A percentile compares a stretch with the other conserved stretches of the same genome.
Evolutionary conservation across 495 filamentous ascomycete species (phyloP).

Genomic region (Talaromyces proteolyticus): DNA sequence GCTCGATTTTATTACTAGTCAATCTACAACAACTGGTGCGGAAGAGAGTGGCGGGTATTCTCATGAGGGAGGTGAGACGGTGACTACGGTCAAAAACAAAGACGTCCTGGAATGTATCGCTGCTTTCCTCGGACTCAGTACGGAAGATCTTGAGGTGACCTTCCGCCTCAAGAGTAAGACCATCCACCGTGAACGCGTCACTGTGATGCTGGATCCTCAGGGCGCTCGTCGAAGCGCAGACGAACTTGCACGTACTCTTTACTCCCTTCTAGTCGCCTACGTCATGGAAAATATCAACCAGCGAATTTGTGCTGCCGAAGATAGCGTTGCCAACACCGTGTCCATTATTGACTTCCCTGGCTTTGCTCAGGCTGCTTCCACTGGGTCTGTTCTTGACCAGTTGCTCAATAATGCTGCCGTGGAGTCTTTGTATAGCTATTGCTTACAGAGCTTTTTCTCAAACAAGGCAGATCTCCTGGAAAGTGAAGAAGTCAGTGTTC

Average conservation of each 20-base stretch:
- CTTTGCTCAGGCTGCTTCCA: slow-evolving; percentile 76
- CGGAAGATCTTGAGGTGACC: slow-evolving; percentile 75
- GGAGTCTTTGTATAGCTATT: slow-evolving; percentile 87
- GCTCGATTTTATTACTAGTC: slow-evolving; percentile 78
- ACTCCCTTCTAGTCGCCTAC: slow-evolving; percentile 91
- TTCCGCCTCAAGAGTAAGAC: slow-evolving; percentile 95
- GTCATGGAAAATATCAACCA: slow-evolving; percentile 91
- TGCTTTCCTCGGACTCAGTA: slow-evolving; percentile 81
- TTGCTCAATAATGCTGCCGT: slow-evolving; percentile 90
- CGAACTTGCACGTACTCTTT: slow-evolving; percentile 86
- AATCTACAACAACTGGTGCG: slow-evolving; percentile 67
- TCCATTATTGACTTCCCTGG: slow-evolving; percentile 96
- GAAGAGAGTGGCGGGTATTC: slow-evolving; percentile 96
- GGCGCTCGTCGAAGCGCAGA: slow-evolving; percentile 90
- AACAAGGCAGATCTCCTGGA: slow-evolving; percentile 86
- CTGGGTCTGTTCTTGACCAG: slow-evolving; percentile 83
- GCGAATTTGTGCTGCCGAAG: slow-evolving; percentile 79
- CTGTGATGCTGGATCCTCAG: slow-evolving; percentile 90
- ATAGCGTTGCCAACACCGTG: slow-evolving; percentile 84
- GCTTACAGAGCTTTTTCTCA: slow-evolving; percentile 93
- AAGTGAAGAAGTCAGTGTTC: slow-evolving; percentile 81
- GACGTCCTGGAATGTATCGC: slow-evolving; percentile 81
- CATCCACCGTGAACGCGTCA: slow-evolving; percentile 88
- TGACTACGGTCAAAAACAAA: slow-evolving; percentile 88
- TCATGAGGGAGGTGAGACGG: slow-evolving; percentile 82